Conservation (phyloP, 2,329 filamentous ascomycete genomes). For the Hymenoscyphus infarciens region DNA sequence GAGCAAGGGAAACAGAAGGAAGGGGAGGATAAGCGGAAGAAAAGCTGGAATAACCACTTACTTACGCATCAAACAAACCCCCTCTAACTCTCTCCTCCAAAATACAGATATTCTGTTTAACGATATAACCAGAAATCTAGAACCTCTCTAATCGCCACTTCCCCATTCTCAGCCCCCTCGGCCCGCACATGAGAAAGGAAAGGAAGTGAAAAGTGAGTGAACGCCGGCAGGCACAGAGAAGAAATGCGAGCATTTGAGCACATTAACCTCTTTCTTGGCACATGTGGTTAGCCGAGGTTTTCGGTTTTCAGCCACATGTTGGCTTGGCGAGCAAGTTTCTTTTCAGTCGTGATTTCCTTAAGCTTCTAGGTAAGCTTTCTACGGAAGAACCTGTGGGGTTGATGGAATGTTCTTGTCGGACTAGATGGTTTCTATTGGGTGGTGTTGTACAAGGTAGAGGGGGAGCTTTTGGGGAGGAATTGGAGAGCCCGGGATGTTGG, state of each 20-base stretch:
- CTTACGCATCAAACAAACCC: background rate
- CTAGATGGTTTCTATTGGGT: too few species aligned
- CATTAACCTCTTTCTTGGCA: background rate
- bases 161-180: background rate
- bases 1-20: too few species aligned
- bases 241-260: background rate
- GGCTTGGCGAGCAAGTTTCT: background rate
- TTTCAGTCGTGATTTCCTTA: background rate
- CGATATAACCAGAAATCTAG: too few species aligned
- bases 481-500: too few species aligned
- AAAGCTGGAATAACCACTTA: too few species aligned
- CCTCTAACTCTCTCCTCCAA: background rate
- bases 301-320: background rate
- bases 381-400: too few species aligned
- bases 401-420: too few species aligned
- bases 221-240: background rate
- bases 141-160: background rate
- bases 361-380: background rate
- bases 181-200: too few species aligned
- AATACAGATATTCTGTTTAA: too few species aligned
- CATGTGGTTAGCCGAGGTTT: background rate
- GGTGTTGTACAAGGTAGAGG: too few species aligned
- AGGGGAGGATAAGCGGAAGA: too few species aligned
- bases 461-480: too few species aligned
- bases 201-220: background rate